A percentile compares a stretch with the other conserved stretches of the same genome.
These are phyloP conservation scores for Trichothecium sympodiale DNA, from an alignment of 2,329 filamentous ascomycete species.

Conservation along the genomic window DNA sequence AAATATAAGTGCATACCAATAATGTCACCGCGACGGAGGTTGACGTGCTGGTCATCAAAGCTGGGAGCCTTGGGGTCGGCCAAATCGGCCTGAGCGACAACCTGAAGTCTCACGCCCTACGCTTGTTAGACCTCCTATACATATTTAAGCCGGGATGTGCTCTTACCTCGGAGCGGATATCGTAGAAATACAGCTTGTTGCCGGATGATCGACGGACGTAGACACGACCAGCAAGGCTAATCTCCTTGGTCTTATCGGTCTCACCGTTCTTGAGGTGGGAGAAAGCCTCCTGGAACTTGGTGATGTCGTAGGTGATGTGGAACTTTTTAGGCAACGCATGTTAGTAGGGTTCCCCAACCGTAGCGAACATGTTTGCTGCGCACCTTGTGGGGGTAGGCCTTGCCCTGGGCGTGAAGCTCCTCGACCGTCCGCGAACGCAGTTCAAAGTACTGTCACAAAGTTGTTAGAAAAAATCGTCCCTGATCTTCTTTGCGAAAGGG, in stretches of 20 bases:
- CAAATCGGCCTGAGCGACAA: slow-evolving; percentile 84
- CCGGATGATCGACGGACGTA: slow-evolving; percentile 78
- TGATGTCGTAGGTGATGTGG: slow-evolving; percentile 71
- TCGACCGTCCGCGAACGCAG: slow-evolving; percentile 73
- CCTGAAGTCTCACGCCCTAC: slow-evolving; percentile 61
- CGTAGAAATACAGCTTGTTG: slow-evolving; percentile 84
- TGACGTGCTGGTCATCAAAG: slow-evolving; percentile 83
- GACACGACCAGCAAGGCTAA: slow-evolving; percentile 75
- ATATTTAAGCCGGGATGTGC: background rate
- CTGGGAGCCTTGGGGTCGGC: slow-evolving; percentile 50
- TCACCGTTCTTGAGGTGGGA: slow-evolving; percentile 81
- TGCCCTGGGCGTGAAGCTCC: slow-evolving; percentile 28
- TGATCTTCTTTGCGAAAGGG: background rate
- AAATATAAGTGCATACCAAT: slow-evolving; percentile 47
- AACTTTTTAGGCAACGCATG: slow-evolving; percentile 35
- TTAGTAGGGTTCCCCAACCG: background rate
- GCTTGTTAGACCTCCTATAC: background rate
- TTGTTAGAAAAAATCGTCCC: too few relatives aligned
- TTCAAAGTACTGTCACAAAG: slow-evolving; percentile 69
- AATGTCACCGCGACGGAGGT: slow-evolving; percentile 83
- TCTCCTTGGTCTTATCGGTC: slow-evolving; percentile 59
- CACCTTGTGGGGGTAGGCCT: slow-evolving; percentile 69
- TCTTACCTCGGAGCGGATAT: slow-evolving; percentile 32
- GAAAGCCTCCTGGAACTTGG: slow-evolving; percentile 69
- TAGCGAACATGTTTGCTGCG: background rate